Evolutionary conservation across 2,329 filamentous ascomycete species (phyloP).

Genomic region (Sporothrix sp.): DNA sequence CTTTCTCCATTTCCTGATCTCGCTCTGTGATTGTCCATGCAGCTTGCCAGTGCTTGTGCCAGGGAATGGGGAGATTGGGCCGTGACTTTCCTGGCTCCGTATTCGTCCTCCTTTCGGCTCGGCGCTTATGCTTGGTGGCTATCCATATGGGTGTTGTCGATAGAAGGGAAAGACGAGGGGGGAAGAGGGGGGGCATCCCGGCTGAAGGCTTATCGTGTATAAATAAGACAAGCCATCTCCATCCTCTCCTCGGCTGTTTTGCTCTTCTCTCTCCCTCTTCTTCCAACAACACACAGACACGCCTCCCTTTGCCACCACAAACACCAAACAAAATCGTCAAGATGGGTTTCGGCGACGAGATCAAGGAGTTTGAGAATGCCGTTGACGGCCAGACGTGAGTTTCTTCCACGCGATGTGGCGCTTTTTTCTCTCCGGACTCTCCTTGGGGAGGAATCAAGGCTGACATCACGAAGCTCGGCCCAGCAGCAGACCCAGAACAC

Average conservation of each 20-base stretch:
- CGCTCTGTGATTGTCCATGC: neutral
- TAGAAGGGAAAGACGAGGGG: neutral
- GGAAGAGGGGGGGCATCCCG: neutral
- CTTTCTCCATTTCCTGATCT: neutral
- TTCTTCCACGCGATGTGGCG: too few relatives aligned
- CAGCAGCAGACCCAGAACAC: conserved; percentile 23
- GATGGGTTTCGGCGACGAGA: conserved; percentile 22
- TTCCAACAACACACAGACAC: neutral
- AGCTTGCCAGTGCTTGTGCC: neutral
- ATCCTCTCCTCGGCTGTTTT: neutral
- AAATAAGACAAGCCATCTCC: neutral
- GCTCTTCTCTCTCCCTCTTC: neutral
- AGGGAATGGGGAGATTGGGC: neutral
- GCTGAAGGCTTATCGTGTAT: neutral
- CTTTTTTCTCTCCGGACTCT: neutral
- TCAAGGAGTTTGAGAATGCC: conserved; percentile 25
- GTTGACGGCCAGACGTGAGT: conserved; percentile 24
- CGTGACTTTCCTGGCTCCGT: neutral
- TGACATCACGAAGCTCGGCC: conserved; percentile 19
- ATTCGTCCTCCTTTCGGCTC: neutral
- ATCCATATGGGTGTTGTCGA: neutral
- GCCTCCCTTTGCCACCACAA: neutral
- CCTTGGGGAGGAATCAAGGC: neutral
- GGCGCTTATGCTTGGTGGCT: neutral
- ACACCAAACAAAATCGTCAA: conserved; percentile 5